These are phyloP conservation scores for Volvox africanus DNA, from an alignment of 139 green algal genomes.

Conservation along the genomic window DNA sequence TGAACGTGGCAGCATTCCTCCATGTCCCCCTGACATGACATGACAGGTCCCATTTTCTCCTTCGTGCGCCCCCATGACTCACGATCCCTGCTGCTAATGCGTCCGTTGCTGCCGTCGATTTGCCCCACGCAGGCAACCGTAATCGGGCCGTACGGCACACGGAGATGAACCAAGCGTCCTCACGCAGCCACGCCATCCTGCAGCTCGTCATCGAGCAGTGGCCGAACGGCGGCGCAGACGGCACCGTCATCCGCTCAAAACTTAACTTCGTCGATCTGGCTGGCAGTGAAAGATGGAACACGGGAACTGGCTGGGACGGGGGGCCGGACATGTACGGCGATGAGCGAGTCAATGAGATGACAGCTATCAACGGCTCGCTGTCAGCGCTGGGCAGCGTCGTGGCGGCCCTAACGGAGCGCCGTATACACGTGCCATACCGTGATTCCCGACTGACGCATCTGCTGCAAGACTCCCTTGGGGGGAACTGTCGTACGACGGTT, in stretches of 20 bases:
- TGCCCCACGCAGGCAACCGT: constrained; percentile 48
- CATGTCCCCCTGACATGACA: no score
- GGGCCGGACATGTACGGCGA: constrained; percentile 43
- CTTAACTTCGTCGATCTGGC: constrained; percentile 97
- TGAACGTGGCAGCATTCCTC: no score
- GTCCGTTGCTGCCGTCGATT: no score
- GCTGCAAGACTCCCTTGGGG: constrained; percentile 79
- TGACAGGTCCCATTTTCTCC: no score
- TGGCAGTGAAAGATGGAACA: constrained; percentile 76
- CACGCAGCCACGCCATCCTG: constrained; percentile 75
- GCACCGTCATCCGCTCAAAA: constrained; percentile 69
- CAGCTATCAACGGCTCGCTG: constrained; percentile 75
- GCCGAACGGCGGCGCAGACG: constrained; percentile 37
- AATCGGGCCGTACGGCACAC: constrained; percentile 67
- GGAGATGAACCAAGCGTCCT: constrained; percentile 78
- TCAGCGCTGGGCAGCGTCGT: constrained; percentile 73
- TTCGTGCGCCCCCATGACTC: no score
- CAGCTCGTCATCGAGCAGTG: constrained; percentile 71
- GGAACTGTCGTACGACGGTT: constrained; percentile 67
- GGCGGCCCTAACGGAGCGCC: constrained; percentile 63
- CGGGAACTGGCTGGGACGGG: constrained; percentile 30
- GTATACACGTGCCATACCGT: constrained; percentile 75
- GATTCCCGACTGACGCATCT: constrained; percentile 87
- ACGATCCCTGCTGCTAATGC: no score
- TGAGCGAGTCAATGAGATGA: constrained; percentile 83